Base-by-base conservation (phyloP, 192 early-diverging fungal species). In the Coemansia asiatica region DNA sequence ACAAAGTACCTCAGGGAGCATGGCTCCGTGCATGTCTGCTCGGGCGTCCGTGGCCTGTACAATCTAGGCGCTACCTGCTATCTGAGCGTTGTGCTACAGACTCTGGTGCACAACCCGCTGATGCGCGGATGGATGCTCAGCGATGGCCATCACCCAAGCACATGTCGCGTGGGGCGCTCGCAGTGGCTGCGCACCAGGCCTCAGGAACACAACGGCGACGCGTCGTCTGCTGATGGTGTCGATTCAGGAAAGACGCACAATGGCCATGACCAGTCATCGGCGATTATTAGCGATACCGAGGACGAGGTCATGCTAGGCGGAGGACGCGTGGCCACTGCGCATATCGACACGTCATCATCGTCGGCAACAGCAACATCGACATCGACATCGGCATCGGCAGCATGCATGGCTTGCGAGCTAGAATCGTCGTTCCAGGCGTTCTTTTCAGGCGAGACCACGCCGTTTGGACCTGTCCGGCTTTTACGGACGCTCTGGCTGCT, bases 21-120 rank as follows among this genome's bases (percentile, higher is more conserved):
- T 33, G 79, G 71, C 13, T 46, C 61, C 4, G 51, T 68, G 19
- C 51, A 61, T 22, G 49, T 68, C 29, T 85, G 82, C 26, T 68
- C 75, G 35, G 91, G 92, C 5, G 70, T 97, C 16, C 87, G 96
- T n/a, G 96, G 96, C 18, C 74, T 96, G 56, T 75, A 85, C 31
- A 98, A 98, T 62, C 86, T 98, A 82, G 96, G 96, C 16, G 89
- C 91, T 0, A 98, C 96, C 1, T 98, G 96, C 70, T 98, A 94
- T 65, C 94, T 98, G 87, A 95, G 93, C 72, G 92, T 90, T 5
- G 89, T 98, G 23, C 80, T 98, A 44, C 96, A 98, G 72, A 86
- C 90, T 19, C 85, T 98, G 60, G 80, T 92, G 18, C 94, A 97
- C 71, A 98, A 98, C 69, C 96, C 95, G 23, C 63, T 96, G 18